Evolutionary conservation across 768 basidiomycete genomes (phyloP).

Genomic region (Mycena albidolilacea): DNA sequence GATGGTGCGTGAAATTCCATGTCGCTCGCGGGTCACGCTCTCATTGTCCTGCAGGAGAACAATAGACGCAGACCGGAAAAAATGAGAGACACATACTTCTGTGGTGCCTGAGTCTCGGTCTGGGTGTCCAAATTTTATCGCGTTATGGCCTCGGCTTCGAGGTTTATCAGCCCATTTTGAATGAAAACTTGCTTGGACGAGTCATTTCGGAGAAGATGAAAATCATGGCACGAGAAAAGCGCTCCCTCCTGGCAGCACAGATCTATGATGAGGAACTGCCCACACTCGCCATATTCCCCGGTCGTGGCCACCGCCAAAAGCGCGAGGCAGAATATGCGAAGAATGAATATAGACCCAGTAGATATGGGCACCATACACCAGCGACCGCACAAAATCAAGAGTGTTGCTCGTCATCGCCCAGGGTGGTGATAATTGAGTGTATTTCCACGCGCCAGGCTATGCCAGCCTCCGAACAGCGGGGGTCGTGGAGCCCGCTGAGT

Average conservation of each 20-base stretch:
- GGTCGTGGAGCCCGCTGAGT: no score
- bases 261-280: neutral
- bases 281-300: neutral
- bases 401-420: no score
- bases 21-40: neutral
- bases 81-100: neutral
- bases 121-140: neutral
- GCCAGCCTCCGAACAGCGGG: neutral
- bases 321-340: conserved; percentile 52
- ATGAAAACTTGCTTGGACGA: neutral
- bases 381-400: neutral
- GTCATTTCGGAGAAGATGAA: neutral
- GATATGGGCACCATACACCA: neutral
- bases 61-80: neutral
- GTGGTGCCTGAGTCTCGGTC: neutral
- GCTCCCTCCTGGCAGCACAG: neutral
- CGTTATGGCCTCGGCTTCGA: neutral
- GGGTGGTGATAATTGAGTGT: no score
- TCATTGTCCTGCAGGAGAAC: neutral
- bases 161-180: neutral
- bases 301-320: conserved; percentile 46
- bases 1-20: neutral
- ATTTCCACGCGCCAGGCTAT: neutral
- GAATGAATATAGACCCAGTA: conserved; percentile 51
- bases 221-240: neutral